These are phyloP conservation scores for Fusarium liriodendri DNA, from an alignment of 2,329 filamentous ascomycete species.

Conservation along the genomic window DNA sequence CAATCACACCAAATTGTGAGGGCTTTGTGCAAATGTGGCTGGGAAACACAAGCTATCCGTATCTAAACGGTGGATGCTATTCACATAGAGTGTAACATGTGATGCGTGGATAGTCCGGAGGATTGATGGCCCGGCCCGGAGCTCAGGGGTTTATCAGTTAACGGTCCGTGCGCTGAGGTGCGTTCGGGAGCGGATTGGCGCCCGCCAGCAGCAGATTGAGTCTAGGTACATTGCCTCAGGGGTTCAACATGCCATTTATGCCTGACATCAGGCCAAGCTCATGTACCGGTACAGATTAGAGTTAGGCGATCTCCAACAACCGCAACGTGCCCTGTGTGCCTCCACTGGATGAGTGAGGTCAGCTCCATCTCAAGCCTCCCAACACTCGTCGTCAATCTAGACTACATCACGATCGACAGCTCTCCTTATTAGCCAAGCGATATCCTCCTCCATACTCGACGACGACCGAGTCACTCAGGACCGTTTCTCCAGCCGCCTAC, in stretches of 20 bases:
- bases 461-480: slow-evolving; percentile 16
- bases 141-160: slow-evolving; percentile 27
- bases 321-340: slow-evolving; percentile 31
- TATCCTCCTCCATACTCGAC: slow-evolving; percentile 15
- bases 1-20: background rate
- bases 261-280: background rate
- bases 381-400: slow-evolving; percentile 39
- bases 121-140: slow-evolving; percentile 16
- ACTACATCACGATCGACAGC: slow-evolving; percentile 42
- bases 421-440: slow-evolving; percentile 33
- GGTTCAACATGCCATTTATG: background rate
- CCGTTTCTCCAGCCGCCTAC: slow-evolving; percentile 9
- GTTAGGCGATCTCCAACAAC: slow-evolving; percentile 27
- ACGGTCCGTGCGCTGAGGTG: slow-evolving; percentile 24
- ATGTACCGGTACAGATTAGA: slow-evolving; percentile 22
- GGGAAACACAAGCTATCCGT: background rate
- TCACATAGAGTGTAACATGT: background rate
- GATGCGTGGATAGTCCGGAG: background rate
- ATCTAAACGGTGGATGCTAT: background rate
- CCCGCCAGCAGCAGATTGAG: background rate
- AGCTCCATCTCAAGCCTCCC: slow-evolving; percentile 37
- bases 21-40: background rate
- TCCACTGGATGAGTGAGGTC: slow-evolving; percentile 29
- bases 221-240: slow-evolving; percentile 18
- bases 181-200: slow-evolving; percentile 31